Conservation (phyloP, 2,329 filamentous ascomycete species). For the Epicoccum nigrum region DNA sequence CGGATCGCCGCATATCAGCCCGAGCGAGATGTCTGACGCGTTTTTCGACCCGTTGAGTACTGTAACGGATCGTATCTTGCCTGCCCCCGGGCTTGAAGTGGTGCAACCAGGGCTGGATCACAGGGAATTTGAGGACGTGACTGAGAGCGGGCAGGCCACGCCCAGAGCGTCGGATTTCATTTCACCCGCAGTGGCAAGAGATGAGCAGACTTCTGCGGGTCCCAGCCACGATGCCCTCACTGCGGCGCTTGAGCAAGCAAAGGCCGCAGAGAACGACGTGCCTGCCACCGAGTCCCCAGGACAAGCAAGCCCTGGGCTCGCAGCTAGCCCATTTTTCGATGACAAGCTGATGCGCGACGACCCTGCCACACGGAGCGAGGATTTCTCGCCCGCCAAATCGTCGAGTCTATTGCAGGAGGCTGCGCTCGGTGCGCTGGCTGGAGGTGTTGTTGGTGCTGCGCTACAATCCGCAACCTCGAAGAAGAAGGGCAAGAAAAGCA, state of each 20-base stretch:
- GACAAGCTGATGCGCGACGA: constrained; percentile 33
- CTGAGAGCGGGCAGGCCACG: constrained; percentile 70
- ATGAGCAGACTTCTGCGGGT: constrained; percentile 14
- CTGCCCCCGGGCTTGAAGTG: constrained; percentile 21
- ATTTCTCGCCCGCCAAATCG: constrained; percentile 26
- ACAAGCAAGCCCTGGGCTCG: constrained; percentile 26
- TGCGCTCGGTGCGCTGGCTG: constrained; percentile 35
- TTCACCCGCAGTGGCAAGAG: constrained; percentile 20
- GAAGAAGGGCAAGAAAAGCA: not conserved
- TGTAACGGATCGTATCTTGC: constrained; percentile 26
- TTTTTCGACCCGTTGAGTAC: constrained; percentile 30
- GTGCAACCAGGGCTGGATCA: constrained; percentile 34
- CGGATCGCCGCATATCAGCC: constrained; percentile 44
- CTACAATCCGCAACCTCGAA: not conserved
- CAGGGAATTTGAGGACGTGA: constrained; percentile 45
- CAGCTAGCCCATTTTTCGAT: constrained; percentile 32
- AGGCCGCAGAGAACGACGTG: constrained; percentile 17
- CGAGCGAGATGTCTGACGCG: constrained; percentile 30
- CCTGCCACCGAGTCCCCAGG: constrained; percentile 7
- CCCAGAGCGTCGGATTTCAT: constrained; percentile 66
- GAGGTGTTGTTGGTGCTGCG: constrained; percentile 29
- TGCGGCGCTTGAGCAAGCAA: constrained; percentile 30
- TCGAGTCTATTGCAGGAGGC: constrained; percentile 37
- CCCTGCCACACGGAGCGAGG: constrained; percentile 13
- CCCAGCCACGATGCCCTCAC: constrained; percentile 31